Percentiles rank a stretch among this genome's conserved stretches.
Conservation (phyloP, 106 monocot species). For the Dioscorea zingiberensis region DNA sequence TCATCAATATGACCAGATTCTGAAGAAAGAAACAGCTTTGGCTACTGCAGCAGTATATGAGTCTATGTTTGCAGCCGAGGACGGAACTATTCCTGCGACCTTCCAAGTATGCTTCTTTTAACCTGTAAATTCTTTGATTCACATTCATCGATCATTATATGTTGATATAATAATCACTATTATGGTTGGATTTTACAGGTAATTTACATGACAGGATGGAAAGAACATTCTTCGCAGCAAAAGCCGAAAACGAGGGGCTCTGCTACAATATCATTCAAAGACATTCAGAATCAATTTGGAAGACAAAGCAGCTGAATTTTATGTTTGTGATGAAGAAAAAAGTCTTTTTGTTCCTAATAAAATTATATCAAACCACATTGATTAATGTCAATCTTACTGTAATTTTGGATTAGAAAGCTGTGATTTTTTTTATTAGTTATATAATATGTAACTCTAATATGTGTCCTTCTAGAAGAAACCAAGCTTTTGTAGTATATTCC, state of each 20-base stretch:
- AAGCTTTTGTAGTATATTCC: no score
- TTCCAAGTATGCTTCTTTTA: constrained; percentile 57
- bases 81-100: constrained; percentile 89
- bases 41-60: constrained; percentile 96
- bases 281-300: constrained; percentile 81
- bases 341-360: no score
- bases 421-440: no score
- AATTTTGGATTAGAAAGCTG: no score
- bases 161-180: no score
- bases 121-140: no score
- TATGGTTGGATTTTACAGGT: constrained; percentile 43
- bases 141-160: no score
- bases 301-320: constrained; percentile 4
- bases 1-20: constrained; percentile 25
- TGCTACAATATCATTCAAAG: constrained; percentile 72
- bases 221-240: constrained; percentile 83
- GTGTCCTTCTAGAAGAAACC: no score
- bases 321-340: no score
- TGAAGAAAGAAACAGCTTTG: constrained; percentile 83
- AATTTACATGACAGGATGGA: constrained; percentile 98
- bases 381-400: not conserved
- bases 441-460: no score
- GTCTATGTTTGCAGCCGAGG: constrained; percentile 94
- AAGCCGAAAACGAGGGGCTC: constrained; percentile 87
- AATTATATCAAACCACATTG: not conserved